Base-by-base conservation (phyloP, 208 protist genomes). In the Angomonas ambiguus region DNA sequence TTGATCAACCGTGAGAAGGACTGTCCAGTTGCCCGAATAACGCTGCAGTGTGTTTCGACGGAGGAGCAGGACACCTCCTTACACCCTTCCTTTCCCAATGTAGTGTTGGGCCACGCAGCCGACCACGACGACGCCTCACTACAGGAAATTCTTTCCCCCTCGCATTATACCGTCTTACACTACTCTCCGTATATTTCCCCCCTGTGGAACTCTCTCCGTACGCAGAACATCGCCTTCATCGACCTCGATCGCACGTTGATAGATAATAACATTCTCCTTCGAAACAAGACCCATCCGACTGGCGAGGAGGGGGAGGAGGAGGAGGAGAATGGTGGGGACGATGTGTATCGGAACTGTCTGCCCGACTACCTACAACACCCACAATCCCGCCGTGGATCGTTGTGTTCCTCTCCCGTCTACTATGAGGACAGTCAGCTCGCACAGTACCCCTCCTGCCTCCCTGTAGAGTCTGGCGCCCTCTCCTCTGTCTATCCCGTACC, bases 171-270 rank as follows among this genome's bases (percentile, higher is more conserved):
- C n/a, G 80, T 94, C 13, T 35, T 59, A 11, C 68, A 60, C 48
- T 90, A 92, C 62, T 81, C 78, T 1, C 77, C 79, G 57, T 92
- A 84, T 71, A 62, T 94, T 0, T 59, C 77, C 0, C 80, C 74
- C 20, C 69, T 94, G 27, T 80, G 85, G 76, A 64, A 71, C 1
- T 74, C 87, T 34, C 55, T 94, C 60, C 77, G 69, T 2, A 69
- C 82, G 62, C 79, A 86, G 49, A 90, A 90, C 55, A 64, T 78
- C 10, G 38, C 92, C 24, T 67, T 92, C 64, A 80, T 95, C 1
- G 88, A 95, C 56, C 77, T 95, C 77, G 88, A 95, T 76, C 85
- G 88, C 32, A 95, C 88, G 5, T 62, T 95, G 0, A 69, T 95
- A 5, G 88, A 95, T 71, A 92, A 95, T 63, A 80, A 78, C 24